Conservation (phyloP, 192 early-diverging fungal species). For the Entomortierella parvispora region DNA sequence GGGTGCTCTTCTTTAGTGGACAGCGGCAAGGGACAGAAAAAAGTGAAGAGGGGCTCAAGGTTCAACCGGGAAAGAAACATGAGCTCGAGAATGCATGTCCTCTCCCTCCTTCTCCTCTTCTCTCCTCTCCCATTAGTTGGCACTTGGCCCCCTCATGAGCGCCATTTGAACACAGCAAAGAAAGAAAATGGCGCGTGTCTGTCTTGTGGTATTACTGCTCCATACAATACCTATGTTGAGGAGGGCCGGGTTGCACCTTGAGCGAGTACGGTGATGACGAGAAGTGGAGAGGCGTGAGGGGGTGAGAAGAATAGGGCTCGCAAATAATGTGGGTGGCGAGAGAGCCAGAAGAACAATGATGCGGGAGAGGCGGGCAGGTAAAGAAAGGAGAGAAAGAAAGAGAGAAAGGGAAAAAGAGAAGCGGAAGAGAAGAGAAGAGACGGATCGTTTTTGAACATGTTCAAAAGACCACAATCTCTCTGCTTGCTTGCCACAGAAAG, state of each 20-base stretch:
- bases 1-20: background rate
- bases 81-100: no score
- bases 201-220: no score
- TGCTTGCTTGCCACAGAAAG: no score
- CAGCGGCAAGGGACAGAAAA: background rate
- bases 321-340: background rate
- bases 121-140: no score
- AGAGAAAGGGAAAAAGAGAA: background rate
- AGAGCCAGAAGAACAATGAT: background rate
- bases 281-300: no score
- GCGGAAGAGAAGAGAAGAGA: background rate
- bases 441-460: background rate
- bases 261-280: no score
- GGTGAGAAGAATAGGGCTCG: background rate
- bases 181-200: no score
- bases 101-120: background rate
- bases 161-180: no score
- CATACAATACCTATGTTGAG: no score
- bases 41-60: background rate
- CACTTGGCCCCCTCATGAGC: no score
- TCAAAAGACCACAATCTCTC: no score
- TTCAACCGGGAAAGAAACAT: background rate
- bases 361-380: background rate
- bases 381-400: background rate
- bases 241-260: no score